Evolutionary conservation across 2,329 filamentous ascomycete species (phyloP), one percentile per base, ranked within the genome.

Genomic region (Fusarium virguliforme): DNA sequence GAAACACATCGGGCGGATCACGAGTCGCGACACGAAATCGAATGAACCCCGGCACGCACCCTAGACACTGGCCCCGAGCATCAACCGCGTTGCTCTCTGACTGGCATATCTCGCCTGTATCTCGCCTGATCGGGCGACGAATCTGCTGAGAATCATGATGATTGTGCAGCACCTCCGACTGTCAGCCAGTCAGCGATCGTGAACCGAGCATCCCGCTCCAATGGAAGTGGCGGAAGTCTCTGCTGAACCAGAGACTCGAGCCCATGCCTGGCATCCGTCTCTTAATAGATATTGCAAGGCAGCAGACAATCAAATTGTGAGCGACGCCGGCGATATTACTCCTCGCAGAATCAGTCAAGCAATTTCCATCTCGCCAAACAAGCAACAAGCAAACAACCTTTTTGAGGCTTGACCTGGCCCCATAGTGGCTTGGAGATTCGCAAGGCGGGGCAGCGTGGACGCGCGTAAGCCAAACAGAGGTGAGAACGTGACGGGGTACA

Each of bases 351-450:
- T 50, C 43, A 30, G 26, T 50, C 43, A 55, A 53, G 22, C 30
- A 53, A 53, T 9, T 13, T 8, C 50, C 30, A 30, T 35, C 32
- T 53, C n/a, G 18, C 30, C 30, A 53, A 53, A 53, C 50, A 53
- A 53, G 30, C 50, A 53, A 53, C 50, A 53, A 53, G 30, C 50
- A 53, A 53, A 53, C 50, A 53, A 35, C 30, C 50, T 35, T 53
- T 48, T 50, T 30, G 43, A 53, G 51, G 67, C 50, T 71, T 72
- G 65, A 58, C 54, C 63, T 68, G 65, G 66, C 40, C 58, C 41
- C n/a, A 60, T 26, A 58, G 65, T 72, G 69, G 69, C 69, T 71
- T 70, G 69, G 69, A 55, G 56, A 69, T 43, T 50, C 30, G 22
- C 55, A 61, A 15, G 24, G 58, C 51, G 58, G 46, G 51, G 43